Evolutionary conservation across 2,329 filamentous ascomycete genomes (phyloP).

Genomic region (Penicillium aurantiogriseum): DNA sequence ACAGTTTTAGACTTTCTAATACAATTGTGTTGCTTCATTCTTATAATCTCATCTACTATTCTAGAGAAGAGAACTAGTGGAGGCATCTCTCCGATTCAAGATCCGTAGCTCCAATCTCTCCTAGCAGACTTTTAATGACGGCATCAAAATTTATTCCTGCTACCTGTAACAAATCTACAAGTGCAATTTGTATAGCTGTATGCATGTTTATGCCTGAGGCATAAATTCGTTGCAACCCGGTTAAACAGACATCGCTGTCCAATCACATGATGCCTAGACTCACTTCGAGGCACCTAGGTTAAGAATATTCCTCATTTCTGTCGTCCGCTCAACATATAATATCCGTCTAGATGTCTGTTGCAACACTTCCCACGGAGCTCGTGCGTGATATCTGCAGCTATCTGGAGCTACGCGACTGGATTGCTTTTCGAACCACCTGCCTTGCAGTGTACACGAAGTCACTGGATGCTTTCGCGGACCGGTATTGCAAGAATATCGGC

Average conservation of each 20-base stretch:
- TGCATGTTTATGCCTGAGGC: neutral
- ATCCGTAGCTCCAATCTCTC: neutral
- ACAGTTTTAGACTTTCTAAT: neutral
- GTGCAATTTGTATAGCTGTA: neutral
- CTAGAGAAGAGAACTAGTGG: neutral
- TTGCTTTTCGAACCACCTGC: neutral
- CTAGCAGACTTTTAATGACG: neutral
- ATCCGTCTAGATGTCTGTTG: neutral
- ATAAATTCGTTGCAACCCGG: neutral
- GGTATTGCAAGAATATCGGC: neutral
- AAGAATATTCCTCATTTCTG: neutral
- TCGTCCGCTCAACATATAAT: neutral
- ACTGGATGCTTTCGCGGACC: neutral
- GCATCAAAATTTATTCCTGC: neutral
- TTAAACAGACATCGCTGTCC: neutral
- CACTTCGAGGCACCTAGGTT: neutral
- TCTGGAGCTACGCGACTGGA: neutral
- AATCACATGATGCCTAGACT: neutral
- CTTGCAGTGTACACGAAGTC: neutral
- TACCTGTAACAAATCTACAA: neutral
- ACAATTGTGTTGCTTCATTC: neutral
- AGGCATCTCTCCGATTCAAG: neutral
- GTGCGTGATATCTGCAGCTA: neutral
- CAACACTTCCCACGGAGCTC: neutral
- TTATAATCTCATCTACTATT: neutral